These are phyloP conservation scores for Candida pini DNA, from an alignment of 805 yeast genomes.

Conservation along the genomic window DNA sequence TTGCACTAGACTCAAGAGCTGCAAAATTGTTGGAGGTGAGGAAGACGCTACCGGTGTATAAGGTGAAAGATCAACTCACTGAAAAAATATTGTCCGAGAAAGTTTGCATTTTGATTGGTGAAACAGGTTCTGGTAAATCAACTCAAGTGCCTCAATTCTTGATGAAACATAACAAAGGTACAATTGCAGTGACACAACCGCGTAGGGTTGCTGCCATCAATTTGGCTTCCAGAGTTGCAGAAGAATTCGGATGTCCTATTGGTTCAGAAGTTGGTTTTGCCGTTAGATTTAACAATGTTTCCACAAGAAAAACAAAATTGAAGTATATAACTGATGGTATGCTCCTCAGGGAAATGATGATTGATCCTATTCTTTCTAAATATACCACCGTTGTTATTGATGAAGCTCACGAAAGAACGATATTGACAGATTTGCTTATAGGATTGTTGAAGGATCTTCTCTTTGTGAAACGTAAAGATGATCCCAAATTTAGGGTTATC, in stretches of 20 bases:
- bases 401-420: slow-evolving; percentile 97
- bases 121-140: slow-evolving; percentile 97
- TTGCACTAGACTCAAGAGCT: slow-evolving; percentile 34
- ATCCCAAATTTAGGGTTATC: slow-evolving; percentile 53
- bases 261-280: slow-evolving; percentile 90
- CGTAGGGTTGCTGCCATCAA: slow-evolving; percentile 97
- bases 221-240: slow-evolving; percentile 86
- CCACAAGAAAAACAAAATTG: slow-evolving; percentile 52
- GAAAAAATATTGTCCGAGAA: slow-evolving; percentile 47
- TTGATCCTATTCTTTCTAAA: slow-evolving; percentile 54
- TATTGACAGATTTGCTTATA: slow-evolving; percentile 80
- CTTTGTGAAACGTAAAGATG: slow-evolving; percentile 38
- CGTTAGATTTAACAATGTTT: slow-evolving; percentile 81
- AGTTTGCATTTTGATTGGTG: slow-evolving; percentile 85
- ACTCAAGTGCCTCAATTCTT: slow-evolving; percentile 94
- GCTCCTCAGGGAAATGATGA: slow-evolving; percentile 86
- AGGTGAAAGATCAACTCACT: slow-evolving; percentile 59
- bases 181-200: slow-evolving; percentile 92
- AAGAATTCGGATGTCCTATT: slow-evolving; percentile 70
- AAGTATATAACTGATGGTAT: slow-evolving; percentile 96
- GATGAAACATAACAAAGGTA: slow-evolving; percentile 45
- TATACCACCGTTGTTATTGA: slow-evolving; percentile 81
- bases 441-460: slow-evolving; percentile 78
- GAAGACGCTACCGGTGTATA: slow-evolving; percentile 66
- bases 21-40: slow-evolving; percentile 44